Conservation (phyloP, 1,284 basidiomycete species). For the Cerrena zonata region DNA sequence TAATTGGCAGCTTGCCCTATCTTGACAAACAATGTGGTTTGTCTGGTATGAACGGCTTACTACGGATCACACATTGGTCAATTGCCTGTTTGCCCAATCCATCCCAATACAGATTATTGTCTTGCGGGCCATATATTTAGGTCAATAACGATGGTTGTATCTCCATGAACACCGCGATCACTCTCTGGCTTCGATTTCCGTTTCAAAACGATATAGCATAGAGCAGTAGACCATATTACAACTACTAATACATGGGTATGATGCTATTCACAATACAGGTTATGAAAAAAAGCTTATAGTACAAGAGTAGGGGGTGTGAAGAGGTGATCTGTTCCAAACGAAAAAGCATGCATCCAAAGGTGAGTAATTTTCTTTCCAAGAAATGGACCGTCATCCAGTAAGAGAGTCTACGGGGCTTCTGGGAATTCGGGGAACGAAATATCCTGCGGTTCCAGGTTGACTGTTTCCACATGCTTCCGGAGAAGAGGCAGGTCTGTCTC, state of each 20-base stretch:
- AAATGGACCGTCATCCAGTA: no score
- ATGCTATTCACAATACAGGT: background rate
- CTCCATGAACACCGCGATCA: no score
- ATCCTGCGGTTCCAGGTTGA: conserved; percentile 25
- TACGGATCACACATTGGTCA: no score
- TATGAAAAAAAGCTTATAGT: background rate
- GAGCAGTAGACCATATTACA: background rate
- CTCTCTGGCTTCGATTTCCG: no score
- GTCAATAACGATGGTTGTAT: no score
- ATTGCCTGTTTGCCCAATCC: no score
- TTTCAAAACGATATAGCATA: background rate
- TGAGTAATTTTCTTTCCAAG: no score
- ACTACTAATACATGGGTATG: background rate
- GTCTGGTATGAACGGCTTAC: no score
- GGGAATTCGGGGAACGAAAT: conserved; percentile 18
- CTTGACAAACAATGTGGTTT: no score
- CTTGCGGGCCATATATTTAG: no score
- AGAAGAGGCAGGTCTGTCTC: conserved; percentile 26
- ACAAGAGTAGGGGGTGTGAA: background rate
- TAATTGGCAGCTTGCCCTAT: conserved; percentile 1
- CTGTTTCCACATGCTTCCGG: conserved; percentile 22
- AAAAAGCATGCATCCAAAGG: no score
- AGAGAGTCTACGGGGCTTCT: background rate
- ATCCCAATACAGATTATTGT: no score
- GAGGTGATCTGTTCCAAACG: background rate